Evolutionary conservation across 2,329 filamentous ascomycete genomes (phyloP).

Genomic region (Trichoderma guizhouense): DNA sequence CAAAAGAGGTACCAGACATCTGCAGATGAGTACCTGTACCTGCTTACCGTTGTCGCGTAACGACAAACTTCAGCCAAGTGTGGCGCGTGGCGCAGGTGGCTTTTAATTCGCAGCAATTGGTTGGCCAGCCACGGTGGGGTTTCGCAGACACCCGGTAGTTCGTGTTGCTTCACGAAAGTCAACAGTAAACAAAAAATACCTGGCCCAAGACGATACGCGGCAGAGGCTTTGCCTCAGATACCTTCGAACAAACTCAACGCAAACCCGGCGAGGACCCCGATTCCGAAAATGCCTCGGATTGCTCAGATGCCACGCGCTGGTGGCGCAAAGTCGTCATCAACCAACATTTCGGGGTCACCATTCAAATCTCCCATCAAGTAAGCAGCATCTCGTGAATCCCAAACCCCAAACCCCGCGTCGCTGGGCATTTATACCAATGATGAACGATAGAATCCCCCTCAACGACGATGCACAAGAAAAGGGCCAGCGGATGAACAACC

Average conservation of each 20-base stretch:
- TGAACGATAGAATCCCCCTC: conserved; percentile 70
- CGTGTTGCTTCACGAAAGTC: conserved; percentile 3
- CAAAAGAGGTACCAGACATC: background rate
- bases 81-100: conserved; percentile 8
- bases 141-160: background rate
- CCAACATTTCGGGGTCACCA: conserved; percentile 44
- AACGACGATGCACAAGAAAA: conserved; percentile 96
- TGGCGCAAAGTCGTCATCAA: conserved; percentile 45
- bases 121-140: background rate
- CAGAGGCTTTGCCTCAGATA: conserved; percentile 12
- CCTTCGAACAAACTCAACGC: background rate
- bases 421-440: background rate
- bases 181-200: conserved; percentile 14
- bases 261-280: background rate
- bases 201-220: background rate
- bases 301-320: conserved; percentile 52
- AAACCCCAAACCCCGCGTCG: background rate
- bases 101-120: background rate
- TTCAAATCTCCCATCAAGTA: conserved; percentile 59
- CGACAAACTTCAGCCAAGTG: background rate
- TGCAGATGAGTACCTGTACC: background rate
- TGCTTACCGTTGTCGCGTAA: background rate
- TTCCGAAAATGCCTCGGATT: conserved; percentile 52
- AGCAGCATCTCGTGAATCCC: conserved; percentile 33
- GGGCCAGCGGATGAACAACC: conserved; percentile 78